Evolutionary conservation across 495 filamentous ascomycete species (phyloP), one percentile per base, ranked within the genome.

Genomic region (Oidiodendron maius): DNA sequence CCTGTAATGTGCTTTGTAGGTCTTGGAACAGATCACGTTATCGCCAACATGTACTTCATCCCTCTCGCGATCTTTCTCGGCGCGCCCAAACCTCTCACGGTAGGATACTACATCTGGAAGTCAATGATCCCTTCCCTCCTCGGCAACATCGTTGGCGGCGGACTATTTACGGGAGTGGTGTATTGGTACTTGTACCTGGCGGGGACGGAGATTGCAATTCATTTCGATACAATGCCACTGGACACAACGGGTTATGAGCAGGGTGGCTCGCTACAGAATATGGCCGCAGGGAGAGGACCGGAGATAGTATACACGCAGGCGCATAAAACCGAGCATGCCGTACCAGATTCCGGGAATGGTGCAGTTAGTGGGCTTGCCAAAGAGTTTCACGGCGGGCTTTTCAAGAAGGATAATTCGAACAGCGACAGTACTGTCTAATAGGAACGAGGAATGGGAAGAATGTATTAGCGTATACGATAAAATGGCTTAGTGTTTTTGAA

Each of bases 41-140:
- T 83, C 22, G 78, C 78, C 36, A 83, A 82, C 53, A 83, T 82
- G 77, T 81, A 78, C 28, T 80, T 81, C 54, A 74, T 83, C 28
- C 77, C 79, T 8, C 59, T 76, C 55, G 74, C 62, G 6, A 77
- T 83, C 22, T 83, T 70, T 61, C 52, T 76, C 1, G 65, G 63
- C 0, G 66, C 77, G 0, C 75, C 78, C 0, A 61, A 56, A 0
- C 46, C 45, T 9, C 64, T 83, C 20, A 66, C 64, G 1, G 68
- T 77, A 6, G 67, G 70, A 1, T 59, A 81, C 40, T 83, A 83
- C 42, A 81, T 83, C 56, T 83, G 77, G 78, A 82, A 84, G 55
- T 74, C 71, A 17, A 75, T 82, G 38, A 79, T 83, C 41, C 81
- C 81, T 1, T 67, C 77, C 2, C 38, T 72, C 16, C 46, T 83